Base-by-base conservation (phyloP, 73 alveolate genomes). In the Paramecium caudatum region DNA sequence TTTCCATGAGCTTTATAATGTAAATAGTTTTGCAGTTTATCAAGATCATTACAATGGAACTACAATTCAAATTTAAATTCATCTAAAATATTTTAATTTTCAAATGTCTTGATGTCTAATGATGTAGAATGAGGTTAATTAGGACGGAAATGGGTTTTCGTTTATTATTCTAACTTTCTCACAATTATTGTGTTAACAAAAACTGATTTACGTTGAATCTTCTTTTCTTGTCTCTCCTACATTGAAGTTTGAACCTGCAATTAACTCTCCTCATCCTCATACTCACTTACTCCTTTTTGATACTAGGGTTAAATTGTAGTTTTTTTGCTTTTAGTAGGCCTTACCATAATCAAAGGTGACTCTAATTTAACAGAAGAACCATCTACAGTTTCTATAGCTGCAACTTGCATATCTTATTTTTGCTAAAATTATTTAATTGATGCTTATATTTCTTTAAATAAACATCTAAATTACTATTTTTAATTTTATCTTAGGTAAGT, bases 1-100 rank as follows among this genome's bases (percentile, higher is more conserved):
- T 55, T 55, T 27, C 30, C 80, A 55, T 55, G 80, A 1, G 23
- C 30, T 55, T 55, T 55, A 55, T 55, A 55, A 55, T 55, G 30
- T 49, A 27, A 43, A 21, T 23, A 55, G 23, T 27, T 27, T 27
- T 27, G 30, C 1, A 55, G 7, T 39, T 39, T 39, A 39, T 39
- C 48, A 39, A 39, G 5, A 39, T 39, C 48, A 39, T 39, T 39
- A 39, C 9, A 9, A 39, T 39, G 48, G 9, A 39, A 39, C 9
- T 39, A 39, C 9, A 39, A 39, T 39, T 39, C 48, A 6, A 39
- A 39, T 39, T 9, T 39, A 39, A 39, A 39, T 39, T 39, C 48
- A 9, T 39, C 48, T 39, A 39, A 39, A 39, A 55, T 27, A 9
- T 5, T 6, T 39, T 9, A 5, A 6, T 39, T n/a, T 16, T 49